phyloP scores from a whole-genome alignment of 2,329 filamentous ascomycete species.

The Curvularia hawaiiensis region DNA sequence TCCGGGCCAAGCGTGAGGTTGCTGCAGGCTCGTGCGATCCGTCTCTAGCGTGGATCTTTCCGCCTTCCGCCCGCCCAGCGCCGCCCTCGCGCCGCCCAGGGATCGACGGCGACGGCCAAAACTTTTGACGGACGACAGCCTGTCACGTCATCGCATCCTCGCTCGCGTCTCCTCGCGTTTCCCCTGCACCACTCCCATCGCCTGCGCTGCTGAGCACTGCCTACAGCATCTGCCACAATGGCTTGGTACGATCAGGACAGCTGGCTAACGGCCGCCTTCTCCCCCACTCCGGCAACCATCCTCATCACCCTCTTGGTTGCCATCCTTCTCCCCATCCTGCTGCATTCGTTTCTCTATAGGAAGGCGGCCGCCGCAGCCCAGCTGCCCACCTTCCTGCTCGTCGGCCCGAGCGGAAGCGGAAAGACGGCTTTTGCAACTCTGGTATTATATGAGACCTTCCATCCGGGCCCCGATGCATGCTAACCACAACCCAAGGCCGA shows the following conservation, averaged over 20 bases:
- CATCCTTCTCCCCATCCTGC: constrained; percentile 73
- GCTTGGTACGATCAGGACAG: constrained; percentile 47
- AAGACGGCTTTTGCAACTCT: constrained; percentile 90
- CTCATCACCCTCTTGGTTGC: constrained; percentile 72
- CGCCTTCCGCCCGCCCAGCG: constrained; percentile 25
- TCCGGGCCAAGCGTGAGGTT: constrained; percentile 32
- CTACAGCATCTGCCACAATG: constrained; percentile 22
- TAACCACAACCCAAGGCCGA: constrained; percentile 49
- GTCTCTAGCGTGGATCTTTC: constrained; percentile 22
- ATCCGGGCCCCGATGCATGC: not conserved
- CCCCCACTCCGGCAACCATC: constrained; percentile 58
- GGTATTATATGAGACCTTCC: constrained; percentile 47
- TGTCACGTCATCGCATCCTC: constrained; percentile 31
- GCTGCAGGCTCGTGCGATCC: constrained; percentile 33
- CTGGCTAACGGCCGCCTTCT: constrained; percentile 55
- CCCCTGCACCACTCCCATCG: not conserved
- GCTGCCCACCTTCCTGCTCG: constrained; percentile 77
- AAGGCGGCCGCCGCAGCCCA: constrained; percentile 65
- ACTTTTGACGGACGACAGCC: constrained; percentile 15
- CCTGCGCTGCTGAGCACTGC: not conserved
- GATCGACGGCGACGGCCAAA: constrained; percentile 14
- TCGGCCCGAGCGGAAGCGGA: constrained; percentile 81
- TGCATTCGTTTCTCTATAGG: constrained; percentile 77
- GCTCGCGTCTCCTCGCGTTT: constrained; percentile 1
- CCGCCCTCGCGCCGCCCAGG: constrained; percentile 12